Evolutionary conservation across 2,329 filamentous ascomycete species (phyloP).

Genomic region (Lachnellula suecica): DNA sequence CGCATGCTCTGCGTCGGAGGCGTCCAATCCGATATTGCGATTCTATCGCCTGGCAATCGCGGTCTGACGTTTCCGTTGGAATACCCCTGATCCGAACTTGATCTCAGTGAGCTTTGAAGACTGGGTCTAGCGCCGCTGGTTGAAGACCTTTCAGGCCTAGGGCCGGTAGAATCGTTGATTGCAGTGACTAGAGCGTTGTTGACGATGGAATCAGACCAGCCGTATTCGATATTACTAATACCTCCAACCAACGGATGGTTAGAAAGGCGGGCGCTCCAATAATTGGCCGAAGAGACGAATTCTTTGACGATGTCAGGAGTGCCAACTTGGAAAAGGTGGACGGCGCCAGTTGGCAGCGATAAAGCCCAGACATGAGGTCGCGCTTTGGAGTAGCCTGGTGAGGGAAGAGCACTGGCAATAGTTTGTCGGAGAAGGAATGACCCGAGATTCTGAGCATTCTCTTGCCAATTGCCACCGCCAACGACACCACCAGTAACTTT

Average conservation of each 20-base stretch:
- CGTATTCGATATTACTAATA: constrained; percentile 96
- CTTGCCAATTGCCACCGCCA: constrained; percentile 96
- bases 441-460: constrained; percentile 87
- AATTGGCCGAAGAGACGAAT: constrained; percentile 92
- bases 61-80: constrained; percentile 32
- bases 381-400: constrained; percentile 88
- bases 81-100: constrained; percentile 49
- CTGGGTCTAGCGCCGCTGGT: constrained; percentile 33
- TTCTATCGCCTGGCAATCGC: constrained; percentile 80
- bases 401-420: constrained; percentile 83
- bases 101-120: constrained; percentile 60
- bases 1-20: constrained; percentile 90
- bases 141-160: constrained; percentile 29
- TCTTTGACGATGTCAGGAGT: constrained; percentile 93
- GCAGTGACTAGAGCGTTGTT: constrained; percentile 45
- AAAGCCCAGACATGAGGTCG: constrained; percentile 93
- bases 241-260: constrained; percentile 91
- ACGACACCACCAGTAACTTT: constrained; percentile 63
- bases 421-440: constrained; percentile 88
- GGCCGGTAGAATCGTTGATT: constrained; percentile 46
- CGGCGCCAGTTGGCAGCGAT: constrained; percentile 86
- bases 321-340: constrained; percentile 97
- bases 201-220: constrained; percentile 87
- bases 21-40: constrained; percentile 82
- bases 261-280: constrained; percentile 93